These are phyloP conservation scores for Metroxylon sagu DNA, from an alignment of 176 grass and related monocot genomes.

Conservation along the genomic window DNA sequence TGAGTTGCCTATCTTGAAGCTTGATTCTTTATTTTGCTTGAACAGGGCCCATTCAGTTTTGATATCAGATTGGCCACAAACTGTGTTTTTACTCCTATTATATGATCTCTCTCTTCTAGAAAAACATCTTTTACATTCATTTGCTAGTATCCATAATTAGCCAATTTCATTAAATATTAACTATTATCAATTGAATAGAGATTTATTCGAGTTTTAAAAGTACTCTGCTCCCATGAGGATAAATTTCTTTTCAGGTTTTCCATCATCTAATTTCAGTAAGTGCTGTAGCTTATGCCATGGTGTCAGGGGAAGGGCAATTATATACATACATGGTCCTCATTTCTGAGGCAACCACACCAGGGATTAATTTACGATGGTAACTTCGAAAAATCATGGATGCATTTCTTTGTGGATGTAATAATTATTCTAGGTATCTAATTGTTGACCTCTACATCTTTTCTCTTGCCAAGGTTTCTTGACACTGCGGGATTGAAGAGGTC, in stretches of 20 bases:
- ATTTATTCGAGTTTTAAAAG: no score
- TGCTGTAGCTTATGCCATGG: constrained; percentile 61
- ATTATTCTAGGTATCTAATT: constrained; percentile 6
- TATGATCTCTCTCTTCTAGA: background rate
- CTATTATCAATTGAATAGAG: no score
- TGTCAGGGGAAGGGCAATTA: constrained; percentile 79
- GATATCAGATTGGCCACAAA: no score
- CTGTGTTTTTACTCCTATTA: no score
- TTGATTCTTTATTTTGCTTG: background rate
- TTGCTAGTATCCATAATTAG: no score
- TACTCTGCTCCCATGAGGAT: background rate
- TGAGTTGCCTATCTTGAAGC: constrained; percentile 35
- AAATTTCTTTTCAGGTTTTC: constrained; percentile 58
- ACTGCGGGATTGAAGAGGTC: constrained; percentile 91
- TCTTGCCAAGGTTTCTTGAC: constrained; percentile 86
- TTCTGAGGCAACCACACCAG: constrained; percentile 91
- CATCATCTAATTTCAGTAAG: constrained; percentile 76
- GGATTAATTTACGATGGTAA: constrained; percentile 96
- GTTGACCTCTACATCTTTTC: constrained; percentile 17
- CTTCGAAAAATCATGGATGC: constrained; percentile 7
- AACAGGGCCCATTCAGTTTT: background rate
- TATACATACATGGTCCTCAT: constrained; percentile 99
- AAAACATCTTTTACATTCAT: no score
- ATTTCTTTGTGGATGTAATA: no score
- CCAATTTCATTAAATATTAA: no score